Base-by-base conservation (phyloP, 2,329 filamentous ascomycete species). In the Fusarium ramigenum region DNA sequence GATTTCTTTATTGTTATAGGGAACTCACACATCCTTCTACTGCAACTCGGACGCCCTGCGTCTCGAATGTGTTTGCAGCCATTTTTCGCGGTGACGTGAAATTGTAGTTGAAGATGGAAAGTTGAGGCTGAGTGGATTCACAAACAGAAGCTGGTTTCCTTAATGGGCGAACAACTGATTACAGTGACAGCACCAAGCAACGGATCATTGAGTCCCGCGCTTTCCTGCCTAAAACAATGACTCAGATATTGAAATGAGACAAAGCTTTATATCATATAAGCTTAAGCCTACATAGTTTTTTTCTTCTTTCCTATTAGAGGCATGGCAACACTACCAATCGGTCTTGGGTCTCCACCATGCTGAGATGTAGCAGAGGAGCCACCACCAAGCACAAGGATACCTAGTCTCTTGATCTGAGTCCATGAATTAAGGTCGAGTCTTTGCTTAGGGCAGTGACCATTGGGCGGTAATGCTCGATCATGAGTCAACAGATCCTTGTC, bases 21-120 rank as follows among this genome's bases (percentile, higher is more conserved):
- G 47, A 19, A 71, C 92, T 83, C 85, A 95, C 93, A 80, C 95
- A 97, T 77, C 95, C 95, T 85, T 97, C 93, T 10, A 97, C 85
- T 25, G 95, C 96, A 70, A 98, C 87, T 63, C 94, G 91, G 68
- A 97, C 85, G 66, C 88, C 89, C 37, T 83, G 79, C 19, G 75
- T 77, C 62, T 83, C 80, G 30, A 83, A 79, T 11, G 78, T 76
- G 28, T 78, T 73, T 66, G 77, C 56, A 21, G 79, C 57, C 83
- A 83, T 84, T 42, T 74, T 49, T 47, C 25, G 40, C 21, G 40
- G 19, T 36, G 30, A 49, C 23, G 39, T 39, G 63, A 63, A 52
- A 40, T 52, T 60, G 44, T 37, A 53, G 34, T 57, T 72, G 73
- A 50, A 62, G 75, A 65, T 67, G 75, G 50, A 40, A 68, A 58